These are phyloP conservation scores for Chamaenerion angustifolium DNA, from an alignment of 345 rosid species.

Conservation along the genomic window DNA sequence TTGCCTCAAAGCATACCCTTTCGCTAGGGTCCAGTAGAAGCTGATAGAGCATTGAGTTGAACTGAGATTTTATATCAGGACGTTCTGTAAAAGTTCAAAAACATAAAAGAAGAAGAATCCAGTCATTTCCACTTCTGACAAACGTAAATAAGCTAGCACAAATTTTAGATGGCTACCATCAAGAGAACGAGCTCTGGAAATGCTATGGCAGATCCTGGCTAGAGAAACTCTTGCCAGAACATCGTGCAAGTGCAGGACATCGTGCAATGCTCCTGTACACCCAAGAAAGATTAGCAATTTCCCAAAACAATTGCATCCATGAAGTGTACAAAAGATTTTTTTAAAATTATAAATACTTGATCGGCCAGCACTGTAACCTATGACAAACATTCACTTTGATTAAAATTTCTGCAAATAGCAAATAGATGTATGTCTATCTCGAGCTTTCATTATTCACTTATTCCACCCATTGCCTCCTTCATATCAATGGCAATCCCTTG, in stretches of 20 bases:
- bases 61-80: conserved; percentile 88
- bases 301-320: too few species aligned
- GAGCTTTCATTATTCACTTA: too few species aligned
- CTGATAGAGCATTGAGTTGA: conserved; percentile 88
- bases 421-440: too few species aligned
- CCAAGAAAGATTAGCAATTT: conserved; percentile 6
- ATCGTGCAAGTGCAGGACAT: conserved; percentile 97
- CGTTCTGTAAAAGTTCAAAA: conserved; percentile 43
- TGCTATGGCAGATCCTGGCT: conserved; percentile 82
- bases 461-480: too few species aligned
- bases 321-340: too few species aligned
- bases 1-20: conserved; percentile 97
- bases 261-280: conserved; percentile 89
- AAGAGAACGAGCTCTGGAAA: conserved; percentile 82
- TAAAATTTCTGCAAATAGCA: too few species aligned
- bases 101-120: not conserved
- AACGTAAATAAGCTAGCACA: conserved; percentile 4
- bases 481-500: too few species aligned
- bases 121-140: not conserved
- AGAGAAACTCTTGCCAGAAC: conserved; percentile 96
- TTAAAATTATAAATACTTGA: too few species aligned
- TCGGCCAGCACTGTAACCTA: too few species aligned
- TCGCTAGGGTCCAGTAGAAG: conserved; percentile 96
- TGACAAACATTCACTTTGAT: too few species aligned
- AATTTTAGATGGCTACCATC: conserved; percentile 45